Evolutionary conservation across 768 basidiomycete species (phyloP), one percentile per base, ranked within the genome.

Genomic region (Hygrocybe coccinea): DNA sequence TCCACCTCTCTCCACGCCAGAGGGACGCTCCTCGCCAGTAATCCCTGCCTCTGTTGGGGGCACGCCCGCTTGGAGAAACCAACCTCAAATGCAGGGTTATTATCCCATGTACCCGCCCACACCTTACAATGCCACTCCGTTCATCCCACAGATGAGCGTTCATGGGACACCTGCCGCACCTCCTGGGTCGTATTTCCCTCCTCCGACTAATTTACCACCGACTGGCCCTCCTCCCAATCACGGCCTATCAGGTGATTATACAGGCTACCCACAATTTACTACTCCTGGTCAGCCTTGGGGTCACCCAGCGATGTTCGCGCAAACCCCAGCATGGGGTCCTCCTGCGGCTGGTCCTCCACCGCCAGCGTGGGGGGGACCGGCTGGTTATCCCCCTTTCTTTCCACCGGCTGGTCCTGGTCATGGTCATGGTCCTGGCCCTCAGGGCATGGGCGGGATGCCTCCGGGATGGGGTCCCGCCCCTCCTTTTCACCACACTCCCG

Each of bases 1-100:
- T 37, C 68, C 78, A 56, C 69, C 77, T 56, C 57, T 79, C 59
- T 61, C 69, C 59, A 67, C 75, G 38, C 77, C 78, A 10, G 61
- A 68, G 35, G 54, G 62, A 14, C 67, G 71, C 8, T 59, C 71
- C 10, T 59, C 62, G 66, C 51, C 74, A 60, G 55, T 64, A 54
- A 57, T 55, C 45, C 60, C 69, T 56, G 11, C 70, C 67, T 15
- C 72, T 22, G 60, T 60, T 49, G 69, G 65, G 14, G 52, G 48
- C 44, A 61, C 60, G 39, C 71, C 70, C 1, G 47, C 62, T 22
- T 77, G 76, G 76, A 62, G 70, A 35, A 60, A 69, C 29, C 60
- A 65, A 6, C 66, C 70, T 17, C 71, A 71, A 54, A 59, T 62
- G 1, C 65, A 73, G 0, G 69, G 65, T 54, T 64, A 64, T 44